phyloP scores from a whole-genome alignment of 2,329 filamentous ascomycete species.

The Aspergillus versicolor region DNA sequence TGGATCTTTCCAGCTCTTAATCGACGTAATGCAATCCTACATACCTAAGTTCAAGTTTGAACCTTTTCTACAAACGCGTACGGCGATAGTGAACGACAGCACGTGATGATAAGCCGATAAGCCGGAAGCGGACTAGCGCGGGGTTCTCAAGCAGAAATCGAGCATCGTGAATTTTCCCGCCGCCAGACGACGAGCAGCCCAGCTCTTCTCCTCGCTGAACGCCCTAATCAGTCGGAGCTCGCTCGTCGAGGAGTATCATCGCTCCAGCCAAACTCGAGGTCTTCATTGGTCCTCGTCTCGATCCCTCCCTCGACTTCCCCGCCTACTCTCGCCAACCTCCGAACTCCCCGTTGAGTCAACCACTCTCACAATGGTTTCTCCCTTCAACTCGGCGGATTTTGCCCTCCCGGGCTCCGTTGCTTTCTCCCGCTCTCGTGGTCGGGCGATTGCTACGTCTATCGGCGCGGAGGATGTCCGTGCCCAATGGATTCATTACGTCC shows the following conservation, averaged over 20 bases:
- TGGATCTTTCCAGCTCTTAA: too few relatives aligned
- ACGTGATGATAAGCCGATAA: conserved; percentile 20
- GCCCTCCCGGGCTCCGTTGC: conserved; percentile 44
- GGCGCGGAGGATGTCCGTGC: conserved; percentile 45
- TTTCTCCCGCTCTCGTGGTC: conserved; percentile 47
- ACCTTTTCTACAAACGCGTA: too few relatives aligned
- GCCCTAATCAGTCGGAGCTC: conserved; percentile 18
- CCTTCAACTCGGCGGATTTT: conserved; percentile 31
- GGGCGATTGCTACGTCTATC: conserved; percentile 43
- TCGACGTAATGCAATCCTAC: too few relatives aligned
- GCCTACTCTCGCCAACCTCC: not conserved
- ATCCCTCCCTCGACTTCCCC: not conserved
- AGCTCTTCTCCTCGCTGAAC: conserved; percentile 20
- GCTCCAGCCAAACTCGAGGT: conserved; percentile 14
- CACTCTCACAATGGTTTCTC: conserved; percentile 31
- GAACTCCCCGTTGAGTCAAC: conserved; percentile 7
- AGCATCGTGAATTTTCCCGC: conserved; percentile 20
- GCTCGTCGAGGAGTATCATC: conserved; percentile 20
- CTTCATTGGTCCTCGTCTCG: conserved; percentile 13
- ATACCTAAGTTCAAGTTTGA: too few relatives aligned
- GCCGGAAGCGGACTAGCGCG: conserved; percentile 28
- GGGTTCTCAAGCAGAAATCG: conserved; percentile 18
- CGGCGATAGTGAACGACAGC: not conserved
- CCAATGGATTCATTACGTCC: conserved; percentile 63
- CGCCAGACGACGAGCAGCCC: conserved; percentile 18